Base-by-base conservation (phyloP, 192 early-diverging fungal species). In the Rhizoclosmatium sp. region DNA sequence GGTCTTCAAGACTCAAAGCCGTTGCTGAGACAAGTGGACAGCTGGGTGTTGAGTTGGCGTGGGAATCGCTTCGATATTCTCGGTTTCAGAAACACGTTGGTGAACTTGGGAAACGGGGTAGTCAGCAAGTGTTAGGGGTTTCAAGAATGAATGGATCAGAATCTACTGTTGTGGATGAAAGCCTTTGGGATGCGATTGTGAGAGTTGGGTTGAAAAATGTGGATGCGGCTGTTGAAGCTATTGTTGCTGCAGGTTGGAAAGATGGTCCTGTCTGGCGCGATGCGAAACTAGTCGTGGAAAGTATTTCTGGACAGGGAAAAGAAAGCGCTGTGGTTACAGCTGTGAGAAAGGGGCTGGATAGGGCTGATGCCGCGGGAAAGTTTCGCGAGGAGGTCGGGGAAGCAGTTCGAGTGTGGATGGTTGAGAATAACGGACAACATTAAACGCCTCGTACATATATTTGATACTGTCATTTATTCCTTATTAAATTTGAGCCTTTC, bases 261-360 rank as follows among this genome's bases (percentile, higher is more conserved):
- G 66, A 48, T 48, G 66, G 66, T 19, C 5, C 40, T 7, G 2
- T 68, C 5, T 68, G 66, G 66, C 23, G 66, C 3, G 66, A 68
- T 40, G 66, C 66, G 66, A 31, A 5, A 44, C 66, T 19, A 23
- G 16, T 54, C 21, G 62, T 41, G 10, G 21, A 5, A 42, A 44
- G 66, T 31, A 7, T 4, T 40, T 4, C 44, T 48, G 66, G 23
- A 12, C 9, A 41, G 40, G 66, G 66, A 23, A 68, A 68, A 12
- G 66, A 68, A 46, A 68, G 66, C 44, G 7, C 45, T 19, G 66
- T 68, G 66, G 16, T 68, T 44, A 46, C 44, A 10, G 21, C 66
- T 19, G 66, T 68, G 42, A 16, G 45, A 14, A 23, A 44, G 10
- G 66, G 66, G 14, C 21, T 68, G 14, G 39, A 68, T 9, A 5